Evolutionary conservation across 2,329 filamentous ascomycete genomes (phyloP), one percentile per base, ranked within the genome.

Genomic region (Diaporthe nobilis): DNA sequence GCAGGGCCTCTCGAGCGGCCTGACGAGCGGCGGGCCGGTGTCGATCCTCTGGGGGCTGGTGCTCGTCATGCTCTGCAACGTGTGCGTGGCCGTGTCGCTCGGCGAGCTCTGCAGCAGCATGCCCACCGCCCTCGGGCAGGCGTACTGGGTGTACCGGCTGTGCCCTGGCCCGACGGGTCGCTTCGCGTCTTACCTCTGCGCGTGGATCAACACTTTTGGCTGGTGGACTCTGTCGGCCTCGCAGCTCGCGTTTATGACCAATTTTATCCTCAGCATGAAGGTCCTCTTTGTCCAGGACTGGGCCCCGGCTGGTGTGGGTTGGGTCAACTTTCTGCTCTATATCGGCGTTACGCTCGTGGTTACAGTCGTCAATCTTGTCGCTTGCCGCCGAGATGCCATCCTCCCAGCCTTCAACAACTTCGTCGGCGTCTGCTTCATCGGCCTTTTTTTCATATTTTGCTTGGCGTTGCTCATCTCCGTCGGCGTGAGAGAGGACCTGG

Each of bases 71-170:
- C 22, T 20, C 9, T 67, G 61, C 42, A 67, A 67, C 12, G 28
- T 67, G 10, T 67, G 61, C 25, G 61, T 67, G 25, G 61, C 61
- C 22, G 61, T 67, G 1, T 67, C 61, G 9, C 61, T 67, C 17
- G 61, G 61, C 25, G 61, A 67, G 20, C 61, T 67, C 17, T 67
- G 61, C 61, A 67, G 61, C 61, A 67, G 61, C 28, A 67, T 67
- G 61, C 61, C 61, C 2, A 67, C 61, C 13, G 61, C 61, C 61
- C 42, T 67, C 1, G 61, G 61, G 4, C 61, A 67, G 61, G 61
- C 61, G 25, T 67, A 67, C 61, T 67, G 61, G 61, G 61, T 67
- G 5, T 67, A 67, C 42, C 42, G 61, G 17, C 42, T 67, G 4
- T 49, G 42, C 17, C 61, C 42, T 13, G 61, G 61, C 3, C 42